These are phyloP conservation scores for Kluyveromyces aestuarii DNA, from an alignment of 805 yeast species.

Conservation along the genomic window DNA sequence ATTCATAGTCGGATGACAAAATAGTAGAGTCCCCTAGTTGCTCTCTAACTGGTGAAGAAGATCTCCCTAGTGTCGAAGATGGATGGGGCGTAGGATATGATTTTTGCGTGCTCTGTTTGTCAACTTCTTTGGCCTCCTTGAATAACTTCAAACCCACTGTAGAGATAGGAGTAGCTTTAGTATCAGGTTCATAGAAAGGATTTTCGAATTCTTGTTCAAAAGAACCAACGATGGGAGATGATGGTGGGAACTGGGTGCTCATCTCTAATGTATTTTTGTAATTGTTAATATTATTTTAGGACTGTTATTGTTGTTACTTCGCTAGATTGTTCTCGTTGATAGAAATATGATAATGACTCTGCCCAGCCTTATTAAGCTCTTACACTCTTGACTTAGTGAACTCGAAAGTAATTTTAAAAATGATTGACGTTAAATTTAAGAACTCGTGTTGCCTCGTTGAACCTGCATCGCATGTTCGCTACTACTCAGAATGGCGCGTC, in stretches of 20 bases:
- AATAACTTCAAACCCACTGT: conserved; percentile 10
- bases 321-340: not conserved
- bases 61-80: conserved; percentile 43
- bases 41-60: conserved; percentile 29
- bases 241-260: conserved; percentile 29
- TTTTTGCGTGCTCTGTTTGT: not conserved
- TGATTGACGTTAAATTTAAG: too few relatives aligned
- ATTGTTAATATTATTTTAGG: too few relatives aligned
- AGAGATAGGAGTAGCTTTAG: conserved; percentile 8
- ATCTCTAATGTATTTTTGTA: not conserved
- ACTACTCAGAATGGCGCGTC: not conserved
- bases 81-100: conserved; percentile 67
- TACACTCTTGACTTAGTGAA: too few relatives aligned
- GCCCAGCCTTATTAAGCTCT: not conserved
- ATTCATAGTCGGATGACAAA: conserved; percentile 4
- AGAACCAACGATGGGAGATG: conserved; percentile 27
- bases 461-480: too few relatives aligned
- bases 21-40: conserved; percentile 3
- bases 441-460: too few relatives aligned
- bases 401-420: too few relatives aligned
- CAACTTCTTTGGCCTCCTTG: conserved; percentile 5
- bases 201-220: conserved; percentile 7
- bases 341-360: too few relatives aligned
- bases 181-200: conserved; percentile 9
- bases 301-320: not conserved